These are phyloP conservation scores for Metschnikowia amazonensis DNA, from an alignment of 805 yeast genomes.

Conservation along the genomic window DNA sequence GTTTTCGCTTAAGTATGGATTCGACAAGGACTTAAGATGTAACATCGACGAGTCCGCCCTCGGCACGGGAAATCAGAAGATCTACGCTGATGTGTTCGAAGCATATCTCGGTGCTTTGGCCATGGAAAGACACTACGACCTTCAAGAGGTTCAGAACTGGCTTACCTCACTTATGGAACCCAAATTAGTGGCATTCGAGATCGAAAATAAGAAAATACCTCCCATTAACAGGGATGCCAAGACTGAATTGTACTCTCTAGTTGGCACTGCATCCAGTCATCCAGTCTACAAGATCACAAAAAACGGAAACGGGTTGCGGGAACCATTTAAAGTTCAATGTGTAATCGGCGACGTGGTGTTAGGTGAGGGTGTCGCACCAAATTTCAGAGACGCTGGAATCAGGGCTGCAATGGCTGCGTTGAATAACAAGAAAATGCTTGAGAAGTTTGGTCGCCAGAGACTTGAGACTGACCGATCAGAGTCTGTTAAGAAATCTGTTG, in stretches of 20 bases:
- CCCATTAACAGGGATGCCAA: slow-evolving; percentile 67
- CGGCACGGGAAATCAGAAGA: slow-evolving; percentile 57
- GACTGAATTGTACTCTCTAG: slow-evolving; percentile 66
- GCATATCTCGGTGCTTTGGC: slow-evolving; percentile 88
- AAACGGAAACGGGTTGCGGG: slow-evolving; percentile 43
- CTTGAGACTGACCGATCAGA: slow-evolving; percentile 21
- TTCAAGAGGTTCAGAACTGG: slow-evolving; percentile 55
- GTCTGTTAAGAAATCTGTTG: slow-evolving; percentile 9
- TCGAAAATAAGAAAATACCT: slow-evolving; percentile 30
- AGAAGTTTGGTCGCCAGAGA: slow-evolving; percentile 59
- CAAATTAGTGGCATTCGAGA: slow-evolving; percentile 30
- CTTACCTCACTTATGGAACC: slow-evolving; percentile 49
- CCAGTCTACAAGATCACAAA: slow-evolving; percentile 53
- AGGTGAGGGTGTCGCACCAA: slow-evolving; percentile 70
- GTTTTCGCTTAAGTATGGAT: slow-evolving; percentile 66
- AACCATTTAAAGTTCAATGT: slow-evolving; percentile 64
- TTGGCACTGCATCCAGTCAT: slow-evolving; percentile 69
- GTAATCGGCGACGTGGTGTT: slow-evolving; percentile 58
- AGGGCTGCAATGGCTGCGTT: slow-evolving; percentile 84
- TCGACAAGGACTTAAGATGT: slow-evolving; percentile 53
- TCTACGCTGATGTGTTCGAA: slow-evolving; percentile 87
- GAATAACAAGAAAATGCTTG: slow-evolving; percentile 52
- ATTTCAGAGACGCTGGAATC: slow-evolving; percentile 71
- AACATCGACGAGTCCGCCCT: slow-evolving; percentile 45
- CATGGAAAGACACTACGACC: slow-evolving; percentile 50